Evolutionary conservation across 495 filamentous ascomycete genomes (phyloP).

Genomic region (Astrocystis sublimbata): DNA sequence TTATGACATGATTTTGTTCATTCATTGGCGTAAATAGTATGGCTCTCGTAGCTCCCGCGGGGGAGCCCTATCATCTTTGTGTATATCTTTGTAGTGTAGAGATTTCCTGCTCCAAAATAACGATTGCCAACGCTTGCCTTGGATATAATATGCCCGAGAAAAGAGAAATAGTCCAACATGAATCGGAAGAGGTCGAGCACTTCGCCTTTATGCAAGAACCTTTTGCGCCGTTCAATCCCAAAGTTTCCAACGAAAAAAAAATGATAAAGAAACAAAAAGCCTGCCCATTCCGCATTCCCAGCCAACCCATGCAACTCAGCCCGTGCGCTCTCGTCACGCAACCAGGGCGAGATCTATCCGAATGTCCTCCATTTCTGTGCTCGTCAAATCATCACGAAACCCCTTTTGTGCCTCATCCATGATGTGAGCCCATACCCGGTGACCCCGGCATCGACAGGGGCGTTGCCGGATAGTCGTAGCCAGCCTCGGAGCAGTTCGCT

Average conservation of each 20-base stretch:
- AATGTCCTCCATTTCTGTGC: constrained; percentile 7
- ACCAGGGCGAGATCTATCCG: constrained; percentile 7
- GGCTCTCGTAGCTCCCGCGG: constrained; percentile 7
- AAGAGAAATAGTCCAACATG: constrained; percentile 19
- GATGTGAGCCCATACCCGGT: constrained; percentile 49
- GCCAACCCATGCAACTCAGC: constrained; percentile 15
- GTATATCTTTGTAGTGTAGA: constrained; percentile 12
- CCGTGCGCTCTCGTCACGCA: constrained; percentile 14
- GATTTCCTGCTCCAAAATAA: constrained; percentile 13
- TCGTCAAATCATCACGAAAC: constrained; percentile 9
- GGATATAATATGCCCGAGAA: constrained; percentile 26
- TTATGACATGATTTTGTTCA: constrained; percentile 3
- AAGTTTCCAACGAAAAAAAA: constrained; percentile 2
- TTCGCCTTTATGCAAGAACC: constrained; percentile 30
- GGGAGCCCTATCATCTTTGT: constrained; percentile 19
- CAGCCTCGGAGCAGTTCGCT: constrained; percentile 58
- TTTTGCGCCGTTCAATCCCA: constrained; percentile 25
- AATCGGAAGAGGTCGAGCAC: constrained; percentile 29
- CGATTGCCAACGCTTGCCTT: constrained; percentile 21
- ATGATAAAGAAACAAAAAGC: not conserved
- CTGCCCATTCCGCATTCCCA: constrained; percentile 8
- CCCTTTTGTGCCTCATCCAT: constrained; percentile 9
- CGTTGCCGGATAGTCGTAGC: constrained; percentile 64
- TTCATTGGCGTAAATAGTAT: constrained; percentile 6
- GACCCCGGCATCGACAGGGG: constrained; percentile 69